Evolutionary conservation across 139 green algal genomes (phyloP).

Genomic region (Yamagishiella unicocca): DNA sequence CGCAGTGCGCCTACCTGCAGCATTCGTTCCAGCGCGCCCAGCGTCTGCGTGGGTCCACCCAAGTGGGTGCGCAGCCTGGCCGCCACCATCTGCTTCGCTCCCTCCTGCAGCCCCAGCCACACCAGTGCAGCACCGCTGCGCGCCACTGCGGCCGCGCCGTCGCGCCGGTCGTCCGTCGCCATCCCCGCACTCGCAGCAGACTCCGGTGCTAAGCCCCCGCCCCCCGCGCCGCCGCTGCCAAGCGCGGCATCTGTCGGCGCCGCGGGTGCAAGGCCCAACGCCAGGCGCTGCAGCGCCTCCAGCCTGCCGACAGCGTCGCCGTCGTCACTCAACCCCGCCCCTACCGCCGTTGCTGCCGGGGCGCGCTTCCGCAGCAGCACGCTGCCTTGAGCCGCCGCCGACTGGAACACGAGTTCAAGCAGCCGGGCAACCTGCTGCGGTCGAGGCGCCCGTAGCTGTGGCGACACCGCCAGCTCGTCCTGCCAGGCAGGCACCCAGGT

Average conservation of each 20-base stretch:
- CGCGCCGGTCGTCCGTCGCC: too few relatives aligned
- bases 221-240: too few relatives aligned
- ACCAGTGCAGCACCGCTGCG: slow-evolving; percentile 20
- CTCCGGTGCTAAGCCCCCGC: too few relatives aligned
- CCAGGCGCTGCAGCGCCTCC: slow-evolving; percentile 44
- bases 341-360: background rate
- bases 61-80: slow-evolving; percentile 76
- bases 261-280: background rate
- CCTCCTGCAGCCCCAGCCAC: slow-evolving; percentile 70
- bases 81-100: slow-evolving; percentile 61
- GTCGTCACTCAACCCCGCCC: background rate
- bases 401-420: slow-evolving; percentile 61
- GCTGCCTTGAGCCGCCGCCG: background rate
- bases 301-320: background rate
- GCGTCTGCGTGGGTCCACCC: slow-evolving; percentile 79
- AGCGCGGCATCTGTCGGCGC: too few relatives aligned
- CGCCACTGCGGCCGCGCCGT: background rate
- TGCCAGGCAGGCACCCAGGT: slow-evolving; percentile 32
- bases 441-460: slow-evolving; percentile 18
- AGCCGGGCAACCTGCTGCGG: slow-evolving; percentile 64
- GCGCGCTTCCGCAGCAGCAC: slow-evolving; percentile 29
- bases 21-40: slow-evolving; percentile 76
- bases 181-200: too few relatives aligned
- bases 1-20: slow-evolving; percentile 65
- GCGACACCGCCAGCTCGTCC: slow-evolving; percentile 44